A percentile compares a stretch with the other conserved stretches of the same genome.
Evolutionary conservation across 1,284 basidiomycete species (phyloP).

Genomic region (Cryptococcus sp.): DNA sequence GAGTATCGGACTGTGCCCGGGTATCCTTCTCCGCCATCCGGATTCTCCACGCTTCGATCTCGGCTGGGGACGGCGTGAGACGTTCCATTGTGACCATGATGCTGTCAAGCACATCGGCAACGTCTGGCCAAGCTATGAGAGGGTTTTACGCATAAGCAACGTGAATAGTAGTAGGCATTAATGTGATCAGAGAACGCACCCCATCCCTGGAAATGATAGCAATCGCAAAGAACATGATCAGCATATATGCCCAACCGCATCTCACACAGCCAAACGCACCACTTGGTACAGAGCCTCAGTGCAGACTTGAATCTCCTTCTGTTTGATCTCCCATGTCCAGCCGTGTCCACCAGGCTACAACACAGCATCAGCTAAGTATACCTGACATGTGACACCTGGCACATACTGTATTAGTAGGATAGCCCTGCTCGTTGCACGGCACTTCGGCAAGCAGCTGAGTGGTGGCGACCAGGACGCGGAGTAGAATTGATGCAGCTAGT

Average conservation of each 20-base stretch:
- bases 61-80: conserved; percentile 20
- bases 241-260: no score
- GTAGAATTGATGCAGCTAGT: conserved; percentile 25
- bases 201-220: conserved; percentile 15
- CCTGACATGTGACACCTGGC: neutral
- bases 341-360: conserved; percentile 31
- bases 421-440: conserved; percentile 41
- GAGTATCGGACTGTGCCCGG: no score
- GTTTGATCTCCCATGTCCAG: conserved; percentile 42
- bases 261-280: conserved; percentile 25
- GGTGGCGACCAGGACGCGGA: conserved; percentile 26
- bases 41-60: conserved; percentile 10
- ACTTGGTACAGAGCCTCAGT: conserved; percentile 35
- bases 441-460: conserved; percentile 33
- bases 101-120: conserved; percentile 17
- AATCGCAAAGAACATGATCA: neutral
- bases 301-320: conserved; percentile 25
- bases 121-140: conserved; percentile 30
- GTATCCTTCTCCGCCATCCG: neutral
- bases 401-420: conserved; percentile 33
- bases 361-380: neutral
- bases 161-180: neutral
- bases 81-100: conserved; percentile 29
- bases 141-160: neutral
- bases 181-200: conserved; percentile 10